A percentile compares a stretch with the other conserved stretches of the same genome.
Evolutionary conservation across 2,329 filamentous ascomycete genomes (phyloP).

Genomic region (Clonostachys byssicola): DNA sequence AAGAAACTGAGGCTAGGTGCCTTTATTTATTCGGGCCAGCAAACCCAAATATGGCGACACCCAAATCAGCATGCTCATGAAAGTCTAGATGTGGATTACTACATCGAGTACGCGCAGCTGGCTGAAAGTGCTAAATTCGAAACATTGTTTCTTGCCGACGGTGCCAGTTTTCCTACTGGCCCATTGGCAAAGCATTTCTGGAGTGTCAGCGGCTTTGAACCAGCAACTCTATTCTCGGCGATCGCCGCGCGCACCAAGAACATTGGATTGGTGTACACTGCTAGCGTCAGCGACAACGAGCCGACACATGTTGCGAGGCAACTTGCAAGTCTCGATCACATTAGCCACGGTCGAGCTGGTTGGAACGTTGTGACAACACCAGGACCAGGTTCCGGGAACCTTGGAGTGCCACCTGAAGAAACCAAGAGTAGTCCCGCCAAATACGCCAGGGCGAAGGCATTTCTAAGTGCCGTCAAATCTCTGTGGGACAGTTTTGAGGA

Average conservation of each 20-base stretch:
- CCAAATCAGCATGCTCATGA: not conserved
- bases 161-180: not conserved
- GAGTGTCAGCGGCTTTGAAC: not conserved
- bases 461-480: slow-evolving; percentile 47
- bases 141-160: not conserved
- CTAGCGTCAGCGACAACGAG: not conserved
- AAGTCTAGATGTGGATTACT: not conserved
- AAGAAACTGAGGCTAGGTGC: not conserved
- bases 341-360: slow-evolving; percentile 27
- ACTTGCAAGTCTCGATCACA: not conserved
- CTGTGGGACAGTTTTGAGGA: slow-evolving; percentile 52
- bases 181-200: not conserved
- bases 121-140: not conserved
- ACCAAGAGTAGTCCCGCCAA: slow-evolving; percentile 2
- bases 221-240: not conserved
- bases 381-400: slow-evolving; percentile 49
- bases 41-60: not conserved
- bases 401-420: slow-evolving; percentile 20
- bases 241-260: not conserved
- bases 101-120: not conserved
- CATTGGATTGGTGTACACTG: not conserved
- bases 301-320: not conserved
- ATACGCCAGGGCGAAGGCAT: slow-evolving; percentile 46
- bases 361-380: slow-evolving; percentile 52
- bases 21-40: not conserved